Evolutionary conservation across 176 grass and related monocot genomes (phyloP).

Genomic region (Rhynchospora breviuscula): DNA sequence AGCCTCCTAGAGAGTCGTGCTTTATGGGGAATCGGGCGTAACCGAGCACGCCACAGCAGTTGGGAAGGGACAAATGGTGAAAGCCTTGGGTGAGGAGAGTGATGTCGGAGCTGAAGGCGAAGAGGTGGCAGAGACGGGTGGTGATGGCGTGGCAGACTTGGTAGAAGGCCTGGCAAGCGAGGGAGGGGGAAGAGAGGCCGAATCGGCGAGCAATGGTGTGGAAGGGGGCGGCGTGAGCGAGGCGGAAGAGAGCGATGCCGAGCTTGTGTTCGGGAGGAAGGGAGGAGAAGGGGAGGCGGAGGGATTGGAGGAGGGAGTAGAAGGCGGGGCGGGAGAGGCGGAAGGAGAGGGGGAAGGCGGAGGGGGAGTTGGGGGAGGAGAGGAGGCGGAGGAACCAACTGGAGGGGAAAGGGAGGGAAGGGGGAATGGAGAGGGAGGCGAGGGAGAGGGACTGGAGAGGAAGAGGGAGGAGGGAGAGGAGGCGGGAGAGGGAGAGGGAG

Average conservation of each 20-base stretch:
- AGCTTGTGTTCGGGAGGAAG: slow-evolving; percentile 68
- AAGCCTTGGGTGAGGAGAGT: slow-evolving; percentile 63
- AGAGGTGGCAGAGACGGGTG: slow-evolving; percentile 44
- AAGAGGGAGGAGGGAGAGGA: slow-evolving; percentile 19
- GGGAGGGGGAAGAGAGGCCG: slow-evolving; percentile 45
- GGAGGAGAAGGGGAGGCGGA: slow-evolving; percentile 40
- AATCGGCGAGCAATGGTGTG: slow-evolving; percentile 69
- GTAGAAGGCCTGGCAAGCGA: slow-evolving; percentile 72
- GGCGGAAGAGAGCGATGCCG: slow-evolving; percentile 72
- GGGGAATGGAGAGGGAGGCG: background rate
- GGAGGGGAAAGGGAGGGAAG: slow-evolving; percentile 22
- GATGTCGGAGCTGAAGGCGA: slow-evolving; percentile 53
- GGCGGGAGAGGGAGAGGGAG: background rate
- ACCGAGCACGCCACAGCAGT: slow-evolving; percentile 77
- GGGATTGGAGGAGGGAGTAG: slow-evolving; percentile 58
- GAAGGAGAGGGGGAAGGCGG: slow-evolving; percentile 59
- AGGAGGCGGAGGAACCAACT: slow-evolving; percentile 77
- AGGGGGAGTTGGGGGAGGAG: slow-evolving; percentile 29
- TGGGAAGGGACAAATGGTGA: slow-evolving; percentile 51
- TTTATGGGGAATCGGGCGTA: slow-evolving; percentile 49
- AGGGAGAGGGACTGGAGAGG: slow-evolving; percentile 1
- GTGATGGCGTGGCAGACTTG: slow-evolving; percentile 73
- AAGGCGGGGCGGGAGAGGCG: slow-evolving; percentile 63
- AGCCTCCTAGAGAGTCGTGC: slow-evolving; percentile 2
- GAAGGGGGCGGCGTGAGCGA: slow-evolving; percentile 58